phyloP scores from a whole-genome alignment of 139 green algal species.

The Chlamydomonas sphaeroides region DNA sequence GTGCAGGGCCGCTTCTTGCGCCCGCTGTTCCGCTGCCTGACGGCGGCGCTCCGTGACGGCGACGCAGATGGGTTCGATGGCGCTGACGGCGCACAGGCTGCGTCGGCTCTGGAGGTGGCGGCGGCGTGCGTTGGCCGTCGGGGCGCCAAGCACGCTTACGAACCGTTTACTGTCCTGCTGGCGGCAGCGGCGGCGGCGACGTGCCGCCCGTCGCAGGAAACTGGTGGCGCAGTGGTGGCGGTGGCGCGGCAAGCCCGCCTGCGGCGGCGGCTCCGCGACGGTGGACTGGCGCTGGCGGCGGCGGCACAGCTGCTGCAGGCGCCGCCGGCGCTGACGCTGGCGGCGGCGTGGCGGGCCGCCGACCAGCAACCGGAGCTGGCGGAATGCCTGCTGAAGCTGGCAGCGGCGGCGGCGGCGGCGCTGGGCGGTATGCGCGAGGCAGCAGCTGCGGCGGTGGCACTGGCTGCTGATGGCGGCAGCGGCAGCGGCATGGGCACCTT shows the following conservation, averaged over 20 bases:
- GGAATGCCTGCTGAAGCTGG: conserved; percentile 17
- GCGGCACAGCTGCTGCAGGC: not conserved
- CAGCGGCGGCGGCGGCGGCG: not conserved
- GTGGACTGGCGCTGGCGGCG: too few relatives aligned
- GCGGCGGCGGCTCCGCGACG: not conserved
- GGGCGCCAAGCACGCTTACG: not conserved
- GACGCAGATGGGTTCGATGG: not conserved
- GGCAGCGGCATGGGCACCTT: not conserved
- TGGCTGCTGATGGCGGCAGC: not conserved
- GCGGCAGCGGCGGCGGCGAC: not conserved
- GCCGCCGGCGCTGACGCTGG: not conserved
- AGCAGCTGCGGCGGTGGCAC: not conserved
- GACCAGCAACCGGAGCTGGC: conserved; percentile 18
- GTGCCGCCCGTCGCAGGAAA: not conserved
- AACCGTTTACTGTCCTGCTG: not conserved
- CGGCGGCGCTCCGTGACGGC: not conserved
- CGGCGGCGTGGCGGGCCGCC: not conserved
- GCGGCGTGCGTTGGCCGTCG: conserved; percentile 10
- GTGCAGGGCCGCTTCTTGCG: not conserved
- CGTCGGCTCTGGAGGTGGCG: not conserved
- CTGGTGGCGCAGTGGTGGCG: too few relatives aligned
- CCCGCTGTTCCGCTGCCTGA: conserved; percentile 6
- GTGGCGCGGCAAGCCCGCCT: not conserved
- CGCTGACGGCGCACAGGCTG: not conserved
- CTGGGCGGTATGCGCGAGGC: too few relatives aligned